These are phyloP conservation scores for Obelidium mucronatum DNA, from an alignment of 192 early-diverging fungal genomes.

Conservation along the genomic window DNA sequence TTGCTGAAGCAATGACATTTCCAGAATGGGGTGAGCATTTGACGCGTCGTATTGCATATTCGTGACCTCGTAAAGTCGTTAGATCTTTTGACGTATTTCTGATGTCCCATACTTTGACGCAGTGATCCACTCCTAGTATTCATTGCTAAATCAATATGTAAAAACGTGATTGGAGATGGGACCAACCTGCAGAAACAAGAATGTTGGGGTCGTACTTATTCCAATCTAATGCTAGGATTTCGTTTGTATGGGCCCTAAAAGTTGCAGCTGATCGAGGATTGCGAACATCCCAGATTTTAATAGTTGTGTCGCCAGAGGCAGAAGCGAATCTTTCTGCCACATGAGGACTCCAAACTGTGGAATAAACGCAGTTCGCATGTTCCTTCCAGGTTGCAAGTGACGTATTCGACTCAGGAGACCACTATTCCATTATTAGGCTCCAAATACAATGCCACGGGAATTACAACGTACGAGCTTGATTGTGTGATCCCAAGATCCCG, in stretches of 20 bases:
- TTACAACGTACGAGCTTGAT: conserved; percentile 84
- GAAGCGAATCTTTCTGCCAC: conserved; percentile 82
- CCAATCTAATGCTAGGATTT: conserved; percentile 95
- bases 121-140: conserved; percentile 76
- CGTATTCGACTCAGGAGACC: conserved; percentile 79
- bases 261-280: conserved; percentile 59
- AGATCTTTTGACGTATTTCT: conserved; percentile 78
- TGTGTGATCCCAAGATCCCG: conserved; percentile 94
- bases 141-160: too few species aligned
- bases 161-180: too few species aligned
- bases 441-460: too few species aligned
- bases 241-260: conserved; percentile 78
- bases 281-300: conserved; percentile 93
- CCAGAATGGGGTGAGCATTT: conserved; percentile 93
- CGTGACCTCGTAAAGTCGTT: conserved; percentile 81
- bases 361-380: conserved; percentile 94
- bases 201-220: conserved; percentile 91
- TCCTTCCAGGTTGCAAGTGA: conserved; percentile 89
- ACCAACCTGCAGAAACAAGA: conserved; percentile 75
- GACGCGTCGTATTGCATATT: conserved; percentile 90
- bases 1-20: conserved; percentile 79
- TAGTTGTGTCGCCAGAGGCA: conserved; percentile 86
- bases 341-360: conserved; percentile 84
- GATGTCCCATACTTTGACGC: conserved; percentile 92
- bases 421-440: too few species aligned